phyloP scores from a whole-genome alignment of 2,329 filamentous ascomycete species.

The Hypoxylon sp. region DNA sequence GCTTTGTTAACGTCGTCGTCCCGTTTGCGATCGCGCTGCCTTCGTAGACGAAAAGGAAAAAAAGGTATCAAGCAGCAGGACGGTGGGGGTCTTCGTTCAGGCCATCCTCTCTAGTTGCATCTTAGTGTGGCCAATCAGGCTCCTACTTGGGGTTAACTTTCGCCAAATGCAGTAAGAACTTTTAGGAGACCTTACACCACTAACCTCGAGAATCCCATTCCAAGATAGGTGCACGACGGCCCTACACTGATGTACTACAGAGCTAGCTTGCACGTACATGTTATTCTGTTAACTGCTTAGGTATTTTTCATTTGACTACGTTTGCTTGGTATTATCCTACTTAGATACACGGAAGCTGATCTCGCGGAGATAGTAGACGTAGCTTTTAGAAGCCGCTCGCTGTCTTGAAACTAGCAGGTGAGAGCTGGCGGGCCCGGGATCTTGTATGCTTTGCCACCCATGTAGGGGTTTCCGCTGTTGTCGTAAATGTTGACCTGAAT shows the following conservation, averaged over 20 bases:
- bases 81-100: too few species aligned
- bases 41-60: too few species aligned
- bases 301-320: not conserved
- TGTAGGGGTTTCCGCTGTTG: conserved; percentile 51
- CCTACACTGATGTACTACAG: too few species aligned
- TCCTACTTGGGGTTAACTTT: not conserved
- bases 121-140: conserved; percentile 4
- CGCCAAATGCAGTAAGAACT: conserved; percentile 11
- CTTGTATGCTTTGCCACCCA: conserved; percentile 53
- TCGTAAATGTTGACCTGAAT: conserved; percentile 57
- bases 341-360: not conserved
- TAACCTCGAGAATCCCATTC: too few species aligned
- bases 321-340: not conserved
- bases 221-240: too few species aligned
- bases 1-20: too few species aligned
- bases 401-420: conserved; percentile 27
- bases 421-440: conserved; percentile 55
- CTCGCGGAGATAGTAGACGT: not conserved
- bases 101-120: not conserved
- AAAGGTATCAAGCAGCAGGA: too few species aligned
- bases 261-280: too few species aligned
- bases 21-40: too few species aligned
- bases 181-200: not conserved
- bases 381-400: not conserved
- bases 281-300: too few species aligned